These are phyloP conservation scores for Mortierella sp. DNA, from an alignment of 371 early-diverging fungal species.

Conservation along the genomic window DNA sequence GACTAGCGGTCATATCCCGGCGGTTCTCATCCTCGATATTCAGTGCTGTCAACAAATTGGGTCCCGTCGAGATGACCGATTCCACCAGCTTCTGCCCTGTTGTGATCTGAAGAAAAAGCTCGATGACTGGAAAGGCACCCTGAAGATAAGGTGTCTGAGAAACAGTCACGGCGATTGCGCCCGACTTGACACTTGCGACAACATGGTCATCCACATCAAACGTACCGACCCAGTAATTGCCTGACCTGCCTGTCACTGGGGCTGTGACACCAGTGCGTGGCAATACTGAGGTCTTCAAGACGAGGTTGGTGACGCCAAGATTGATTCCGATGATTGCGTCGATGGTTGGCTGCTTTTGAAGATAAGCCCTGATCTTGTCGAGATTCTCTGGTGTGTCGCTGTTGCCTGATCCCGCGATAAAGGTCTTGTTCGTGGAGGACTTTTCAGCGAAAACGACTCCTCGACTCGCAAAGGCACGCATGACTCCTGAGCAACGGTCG, in stretches of 20 bases:
- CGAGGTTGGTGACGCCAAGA: slow-evolving; percentile 25
- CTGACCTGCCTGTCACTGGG: slow-evolving; percentile 45
- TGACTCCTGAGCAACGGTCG: slow-evolving; percentile 49
- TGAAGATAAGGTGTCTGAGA: slow-evolving; percentile 67
- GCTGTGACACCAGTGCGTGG: slow-evolving; percentile 13
- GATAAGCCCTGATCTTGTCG: slow-evolving; percentile 1
- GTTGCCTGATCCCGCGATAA: slow-evolving; percentile 12
- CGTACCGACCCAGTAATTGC: slow-evolving; percentile 38
- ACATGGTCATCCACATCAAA: slow-evolving; percentile 58
- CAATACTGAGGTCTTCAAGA: slow-evolving; percentile 10
- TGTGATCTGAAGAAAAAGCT: slow-evolving; percentile 60
- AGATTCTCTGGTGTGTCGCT: neutral
- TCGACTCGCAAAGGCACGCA: slow-evolving; percentile 33
- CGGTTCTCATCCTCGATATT: slow-evolving; percentile 60
- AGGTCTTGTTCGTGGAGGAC: slow-evolving; percentile 27
- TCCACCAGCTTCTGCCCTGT: slow-evolving; percentile 24
- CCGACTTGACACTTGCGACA: slow-evolving; percentile 50
- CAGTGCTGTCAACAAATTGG: slow-evolving; percentile 51
- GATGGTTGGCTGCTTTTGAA: slow-evolving; percentile 30
- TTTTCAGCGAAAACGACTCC: slow-evolving; percentile 18
- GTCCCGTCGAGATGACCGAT: slow-evolving; percentile 56
- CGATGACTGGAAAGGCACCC: slow-evolving; percentile 64
- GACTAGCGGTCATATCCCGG: slow-evolving; percentile 45
- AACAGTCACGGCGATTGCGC: slow-evolving; percentile 56
- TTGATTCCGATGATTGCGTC: slow-evolving; percentile 45